Evolutionary conservation across 176 grass and related monocot genomes (phyloP).

Genomic region (Zea luxurians): DNA sequence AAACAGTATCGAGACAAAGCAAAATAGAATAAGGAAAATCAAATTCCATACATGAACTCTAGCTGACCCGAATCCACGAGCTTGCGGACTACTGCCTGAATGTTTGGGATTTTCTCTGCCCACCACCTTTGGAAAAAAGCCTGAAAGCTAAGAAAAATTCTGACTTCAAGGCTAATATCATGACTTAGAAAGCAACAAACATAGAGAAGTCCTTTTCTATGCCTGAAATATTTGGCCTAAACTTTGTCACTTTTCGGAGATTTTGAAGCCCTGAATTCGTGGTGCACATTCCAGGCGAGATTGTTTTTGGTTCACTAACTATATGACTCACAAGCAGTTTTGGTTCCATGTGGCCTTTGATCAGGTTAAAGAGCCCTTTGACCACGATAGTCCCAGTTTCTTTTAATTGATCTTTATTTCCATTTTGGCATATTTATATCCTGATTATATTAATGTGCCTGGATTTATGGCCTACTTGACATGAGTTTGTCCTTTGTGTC

Average conservation of each 20-base stretch:
- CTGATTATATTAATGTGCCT: background rate
- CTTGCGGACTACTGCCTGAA: constrained; percentile 53
- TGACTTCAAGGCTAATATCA: constrained; percentile 11
- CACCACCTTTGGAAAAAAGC: constrained; percentile 99
- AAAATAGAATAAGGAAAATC: constrained; percentile 6
- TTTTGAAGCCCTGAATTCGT: background rate
- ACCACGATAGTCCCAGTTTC: background rate
- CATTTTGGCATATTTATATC: background rate
- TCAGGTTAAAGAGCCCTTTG: background rate
- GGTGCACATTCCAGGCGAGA: background rate
- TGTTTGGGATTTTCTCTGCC: constrained; percentile 65
- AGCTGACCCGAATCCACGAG: constrained; percentile 78
- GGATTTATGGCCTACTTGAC: background rate
- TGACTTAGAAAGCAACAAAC: constrained; percentile 17
- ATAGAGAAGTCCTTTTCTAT: background rate
- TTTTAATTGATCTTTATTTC: background rate
- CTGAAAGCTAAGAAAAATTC: constrained; percentile 43
- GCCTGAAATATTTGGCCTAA: background rate
- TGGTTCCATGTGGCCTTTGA: background rate
- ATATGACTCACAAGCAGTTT: background rate
- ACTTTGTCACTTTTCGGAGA: background rate
- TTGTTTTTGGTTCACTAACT: background rate
- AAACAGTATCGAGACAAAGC: constrained; percentile 16
- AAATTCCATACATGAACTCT: constrained; percentile 71
- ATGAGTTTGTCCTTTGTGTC: background rate